Evolutionary conservation across 192 early-diverging fungal genomes (phyloP), one percentile per base, ranked within the genome.

Genomic region (Coemansia sp.): DNA sequence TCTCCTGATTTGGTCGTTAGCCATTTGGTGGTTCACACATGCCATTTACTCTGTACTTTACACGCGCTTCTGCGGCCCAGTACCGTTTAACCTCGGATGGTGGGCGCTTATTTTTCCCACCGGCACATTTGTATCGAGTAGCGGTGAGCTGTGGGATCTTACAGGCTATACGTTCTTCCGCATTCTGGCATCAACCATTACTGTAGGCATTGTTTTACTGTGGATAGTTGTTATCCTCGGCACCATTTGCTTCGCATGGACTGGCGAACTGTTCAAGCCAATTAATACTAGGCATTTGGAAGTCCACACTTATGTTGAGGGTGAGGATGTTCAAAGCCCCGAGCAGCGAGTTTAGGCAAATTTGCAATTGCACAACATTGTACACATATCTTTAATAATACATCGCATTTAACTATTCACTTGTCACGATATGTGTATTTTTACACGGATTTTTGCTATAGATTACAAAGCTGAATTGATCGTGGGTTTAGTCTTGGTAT

Each of bases 71-170:
- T 62, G 59, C 19, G 67, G 66, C n/a, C 48, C 26, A 1, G 58
- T 86, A 10, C 73, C 78, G 2, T 86, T 86, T 41, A 82, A 83
- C 52, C 71, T 85, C 39, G 84, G 85, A 6, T 86, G 82, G 75
- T 86, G 85, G 85, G 85, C 84, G n/a, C 69, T 83, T 3, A 85
- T 78, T n/a, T 86, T 86, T 68, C 85, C 85, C 0, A 16, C 82
- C 2, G 78, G 83, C 32, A 80, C 76, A 2, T 76, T 74, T 58
- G 59, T 73, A 4, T 56, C 67, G 1, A 68, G 62, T 62, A 74
- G 61, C 47, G 61, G 54, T 20, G 26, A 64, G 19, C 62, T 82
- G 27, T 66, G 65, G 61, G 9, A 5, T 2, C 54, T 56, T 5
- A 64, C 72, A 5, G 71, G 63, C 6, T 70, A 58, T 60, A 51